Evolutionary conservation across 2,329 filamentous ascomycete species (phyloP), one percentile per base, ranked within the genome.

Genomic region (Diaporthe aspalathi): DNA sequence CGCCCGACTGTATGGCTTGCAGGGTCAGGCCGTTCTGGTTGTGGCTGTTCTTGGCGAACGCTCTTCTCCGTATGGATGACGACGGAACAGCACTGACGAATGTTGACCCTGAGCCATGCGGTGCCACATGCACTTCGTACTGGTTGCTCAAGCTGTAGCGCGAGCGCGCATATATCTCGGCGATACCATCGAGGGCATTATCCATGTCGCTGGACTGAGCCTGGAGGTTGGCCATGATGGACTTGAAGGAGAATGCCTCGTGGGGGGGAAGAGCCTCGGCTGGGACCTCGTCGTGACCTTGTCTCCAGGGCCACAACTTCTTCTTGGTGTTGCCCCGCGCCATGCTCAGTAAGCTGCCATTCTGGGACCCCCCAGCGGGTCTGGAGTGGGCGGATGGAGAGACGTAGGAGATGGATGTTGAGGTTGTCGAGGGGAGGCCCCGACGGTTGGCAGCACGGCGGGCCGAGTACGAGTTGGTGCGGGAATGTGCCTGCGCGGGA

Each of bases 71-170:
- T 5, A 71, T 71, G 8, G 71, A 68, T 22, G 60, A 60, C 67
- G 77, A 67, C 62, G 75, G 24, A 43, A 74, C 69, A 24, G 71
- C 63, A 38, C 70, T 77, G 22, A 84, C 63, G 72, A 89, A 88
- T 0, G 82, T 80, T 1, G 85, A 79, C 4, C 89, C 88, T 1
- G 87, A 88, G 24, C 89, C 89, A 75, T 91, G 89, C 17, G 89
- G 89, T 16, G 87, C 82, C 72, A 91, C 87, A 74, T 92, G 90
- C 8, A 90, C 88, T 76, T 91, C 90, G 75, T 91, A 91, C 76
- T 91, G 89, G 77, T 91, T 90, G 79, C 89, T 91, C 66, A 91
- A 78, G 50, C 89, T 91, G 78, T 91, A 91, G 53, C 87, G 85
- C 16, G 89, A 91, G 43, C 88, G 84, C 47, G 90, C 90, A 79